Evolutionary conservation across 2,329 filamentous ascomycete genomes (phyloP).

Genomic region (Sclerotiophoma versabilis): DNA sequence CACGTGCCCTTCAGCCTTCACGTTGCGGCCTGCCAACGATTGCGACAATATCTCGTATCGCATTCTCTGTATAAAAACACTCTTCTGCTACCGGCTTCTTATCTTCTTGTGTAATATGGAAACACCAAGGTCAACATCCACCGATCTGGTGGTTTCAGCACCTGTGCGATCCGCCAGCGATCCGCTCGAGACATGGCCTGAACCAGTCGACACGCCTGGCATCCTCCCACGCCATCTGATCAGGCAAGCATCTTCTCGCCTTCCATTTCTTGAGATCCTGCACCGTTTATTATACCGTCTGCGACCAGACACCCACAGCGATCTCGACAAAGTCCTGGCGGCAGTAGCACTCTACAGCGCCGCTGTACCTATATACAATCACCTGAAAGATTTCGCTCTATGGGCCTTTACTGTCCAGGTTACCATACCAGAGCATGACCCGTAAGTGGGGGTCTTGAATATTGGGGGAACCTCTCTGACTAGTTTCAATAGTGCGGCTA

Average conservation of each 20-base stretch:
- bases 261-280: conserved; percentile 40
- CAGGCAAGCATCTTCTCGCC: conserved; percentile 20
- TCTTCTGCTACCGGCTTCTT: neutral
- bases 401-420: conserved; percentile 32
- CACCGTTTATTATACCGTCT: conserved; percentile 35
- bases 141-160: conserved; percentile 10
- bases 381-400: conserved; percentile 26
- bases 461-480: neutral
- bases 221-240: conserved; percentile 35
- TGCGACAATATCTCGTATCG: neutral
- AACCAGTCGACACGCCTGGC: conserved; percentile 35
- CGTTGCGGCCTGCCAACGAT: neutral
- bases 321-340: conserved; percentile 34
- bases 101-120: conserved; percentile 7
- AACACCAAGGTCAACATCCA: neutral
- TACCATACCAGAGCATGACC: conserved; percentile 33
- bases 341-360: conserved; percentile 36
- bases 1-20: conserved; percentile 2
- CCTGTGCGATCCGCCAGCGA: neutral
- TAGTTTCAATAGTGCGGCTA: conserved; percentile 18
- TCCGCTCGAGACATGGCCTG: conserved; percentile 27
- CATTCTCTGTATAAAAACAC: neutral
- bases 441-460: neutral
- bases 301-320: conserved; percentile 20
- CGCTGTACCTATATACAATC: conserved; percentile 23